phyloP scores from a whole-genome alignment of 331 rosid genomes.

The Ulmus americana region DNA sequence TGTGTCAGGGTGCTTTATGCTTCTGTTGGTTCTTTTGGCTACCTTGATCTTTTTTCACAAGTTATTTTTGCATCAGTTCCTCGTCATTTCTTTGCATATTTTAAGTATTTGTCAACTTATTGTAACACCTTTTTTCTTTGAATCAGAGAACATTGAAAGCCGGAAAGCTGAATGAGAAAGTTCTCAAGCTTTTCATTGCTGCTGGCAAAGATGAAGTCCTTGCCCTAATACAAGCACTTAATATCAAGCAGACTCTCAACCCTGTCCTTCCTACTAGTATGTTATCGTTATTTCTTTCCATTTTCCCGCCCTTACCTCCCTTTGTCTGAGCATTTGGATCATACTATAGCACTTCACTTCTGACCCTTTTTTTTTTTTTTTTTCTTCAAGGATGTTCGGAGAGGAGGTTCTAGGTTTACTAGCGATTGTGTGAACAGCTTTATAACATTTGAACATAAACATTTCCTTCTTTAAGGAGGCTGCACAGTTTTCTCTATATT shows the following conservation, averaged over 20 bases:
- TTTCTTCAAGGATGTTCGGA: slow-evolving; percentile 73
- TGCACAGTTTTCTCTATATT: slow-evolving; percentile 11
- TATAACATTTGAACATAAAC: slow-evolving; percentile 21
- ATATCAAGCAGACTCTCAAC: slow-evolving; percentile 56
- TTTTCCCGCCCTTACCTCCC: background rate
- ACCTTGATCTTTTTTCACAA: background rate
- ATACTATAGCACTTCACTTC: slow-evolving; percentile 14
- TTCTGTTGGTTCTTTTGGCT: background rate
- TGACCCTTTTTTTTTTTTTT: slow-evolving; percentile 27
- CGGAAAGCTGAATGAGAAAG: slow-evolving; percentile 82
- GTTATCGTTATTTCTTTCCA: slow-evolving; percentile 24
- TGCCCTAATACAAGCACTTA: slow-evolving; percentile 60
- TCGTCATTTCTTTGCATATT: slow-evolving; percentile 5
- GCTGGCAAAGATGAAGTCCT: slow-evolving; percentile 86
- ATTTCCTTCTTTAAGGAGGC: slow-evolving; percentile 21
- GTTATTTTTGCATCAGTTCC: background rate
- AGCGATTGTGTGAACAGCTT: slow-evolving; percentile 15
- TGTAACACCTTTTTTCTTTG: slow-evolving; percentile 18
- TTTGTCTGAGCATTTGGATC: slow-evolving; percentile 3
- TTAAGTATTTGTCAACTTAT: slow-evolving; percentile 16
- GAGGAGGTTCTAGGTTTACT: slow-evolving; percentile 45
- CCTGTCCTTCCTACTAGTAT: slow-evolving; percentile 96
- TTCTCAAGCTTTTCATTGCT: slow-evolving; percentile 67
- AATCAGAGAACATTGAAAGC: slow-evolving; percentile 74
- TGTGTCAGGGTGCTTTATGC: background rate